Base-by-base conservation (phyloP, 108 stramenopile genomes). In the Thalassiosira profunda region DNA sequence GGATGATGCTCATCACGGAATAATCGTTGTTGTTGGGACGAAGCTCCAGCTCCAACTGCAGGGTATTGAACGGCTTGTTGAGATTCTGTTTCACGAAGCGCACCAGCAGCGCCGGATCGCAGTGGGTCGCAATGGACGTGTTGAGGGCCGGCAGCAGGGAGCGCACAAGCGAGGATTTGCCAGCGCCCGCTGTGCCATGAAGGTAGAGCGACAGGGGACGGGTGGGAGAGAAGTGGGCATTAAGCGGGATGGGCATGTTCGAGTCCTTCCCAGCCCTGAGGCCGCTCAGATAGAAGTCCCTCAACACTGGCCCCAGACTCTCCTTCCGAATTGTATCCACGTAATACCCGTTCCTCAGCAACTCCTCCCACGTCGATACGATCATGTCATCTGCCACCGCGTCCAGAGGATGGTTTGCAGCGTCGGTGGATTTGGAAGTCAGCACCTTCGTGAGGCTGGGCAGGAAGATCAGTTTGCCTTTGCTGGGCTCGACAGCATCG, bases 11-110 rank as follows among this genome's bases (percentile, higher is more conserved):
- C 89, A 91, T 91, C n/a, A 87, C 67, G 23, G 68, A 71, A 23
- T 87, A 48, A 63, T 91, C 86, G 46, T 91, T 91, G 62, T 91
- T 91, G 84, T 91, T 91, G 6, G 89, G 89, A 11, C 89, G 81
- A 9, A 85, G 58, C 21, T 83, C 77, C 33, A 91, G 54, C 55
- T 91, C 86, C 28, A 80, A 55, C 14, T 80, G 55, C 28, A 87
- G 53, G 7, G 61, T 66, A 3, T 60, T 37, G 11, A 44, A 29
- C n/a, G 70, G 72, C 56, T 91, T 87, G 69, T 91, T 91, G 6
- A 91, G 76, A 70, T 86, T 86, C 65, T 91, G 89, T 55, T 91
- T 91, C 40, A 91, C 86, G 61, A 85, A 91, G 28, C 84, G 84
- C 3, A 80, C 84, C 40, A 70, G 14, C 8, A 86, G 45, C 67